Evolutionary conservation across 352 stramenopile species (phyloP).

Genomic region (Phytophthora syringae): DNA sequence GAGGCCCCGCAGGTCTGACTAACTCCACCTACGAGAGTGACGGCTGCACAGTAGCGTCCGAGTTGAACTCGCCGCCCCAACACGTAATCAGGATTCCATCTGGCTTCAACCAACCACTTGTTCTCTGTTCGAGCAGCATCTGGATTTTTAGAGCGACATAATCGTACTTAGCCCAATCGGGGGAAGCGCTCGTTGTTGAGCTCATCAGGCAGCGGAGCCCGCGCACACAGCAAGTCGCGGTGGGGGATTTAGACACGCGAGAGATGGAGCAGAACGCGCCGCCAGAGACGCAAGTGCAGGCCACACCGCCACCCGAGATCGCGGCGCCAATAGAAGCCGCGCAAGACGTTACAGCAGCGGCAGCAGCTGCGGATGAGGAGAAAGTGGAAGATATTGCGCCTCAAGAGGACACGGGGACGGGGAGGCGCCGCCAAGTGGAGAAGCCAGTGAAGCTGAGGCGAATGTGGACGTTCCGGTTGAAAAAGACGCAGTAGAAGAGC

Average conservation of each 20-base stretch:
- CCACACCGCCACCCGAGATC: not conserved
- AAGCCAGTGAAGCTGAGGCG: not conserved
- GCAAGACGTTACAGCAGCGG: not conserved
- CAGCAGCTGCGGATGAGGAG: not conserved
- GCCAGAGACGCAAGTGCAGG: conserved; percentile 14
- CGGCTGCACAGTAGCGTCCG: conserved; percentile 10
- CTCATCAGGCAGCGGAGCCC: conserved; percentile 20
- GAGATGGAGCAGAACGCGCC: conserved; percentile 31
- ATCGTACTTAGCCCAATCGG: conserved; percentile 33
- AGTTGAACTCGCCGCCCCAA: conserved; percentile 13
- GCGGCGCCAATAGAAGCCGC: conserved; percentile 1
- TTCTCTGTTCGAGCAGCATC: conserved; percentile 9
- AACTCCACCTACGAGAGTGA: conserved; percentile 13
- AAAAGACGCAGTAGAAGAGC: conserved; percentile 8
- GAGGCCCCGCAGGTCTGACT: conserved; percentile 70
- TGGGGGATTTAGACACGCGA: conserved; percentile 4
- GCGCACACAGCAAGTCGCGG: conserved; percentile 3
- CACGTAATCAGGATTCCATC: conserved; percentile 28
- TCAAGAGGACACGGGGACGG: conserved; percentile 2
- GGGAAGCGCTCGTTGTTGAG: conserved; percentile 23
- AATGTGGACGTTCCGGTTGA: not conserved
- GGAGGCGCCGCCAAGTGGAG: not conserved
- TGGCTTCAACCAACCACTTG: conserved; percentile 23
- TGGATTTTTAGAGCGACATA: conserved; percentile 14
- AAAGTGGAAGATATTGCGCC: conserved; percentile 9